Base-by-base conservation (phyloP, 148 eudicot species). In the Rheum nobile region DNA sequence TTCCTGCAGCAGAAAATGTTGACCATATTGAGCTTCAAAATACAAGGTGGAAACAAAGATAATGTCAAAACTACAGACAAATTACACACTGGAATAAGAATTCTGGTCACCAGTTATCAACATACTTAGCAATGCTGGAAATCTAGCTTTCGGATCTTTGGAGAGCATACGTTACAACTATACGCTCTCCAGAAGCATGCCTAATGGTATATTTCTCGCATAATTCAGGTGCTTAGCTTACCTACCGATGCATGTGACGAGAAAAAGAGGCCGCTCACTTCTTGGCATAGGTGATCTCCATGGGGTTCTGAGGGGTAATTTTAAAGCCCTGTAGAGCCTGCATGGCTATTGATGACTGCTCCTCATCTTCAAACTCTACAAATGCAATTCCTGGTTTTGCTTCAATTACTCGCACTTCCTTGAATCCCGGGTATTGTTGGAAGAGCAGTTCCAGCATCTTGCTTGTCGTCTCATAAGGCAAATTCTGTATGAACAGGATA, bases 371-470 rank as follows among this genome's bases (percentile, higher is more conserved):
- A 81, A 85, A 94, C 78, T 94, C 98, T 65, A 94, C 93, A 79
- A 91, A 94, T 4, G 98, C 98, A 67, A 94, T 91, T 72, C 98
- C 98, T 34, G 98, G 98, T 81, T 91, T 94, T 72, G 98, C 96
- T 48, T 86, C 97, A 39, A 91, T 85, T 89, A 91, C 84, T 69
- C 98, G 82, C 75, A 94, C 97, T 88, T 94, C 98, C 73, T 84
- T 89, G 79, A 88, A 94, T 42, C 98, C 98, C 28, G 97, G 97
- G 79, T 89, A 94, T 73, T 89, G 95, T 72, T 83, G 80, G 86
- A 94, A 94, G 48, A 94, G 91, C 82, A 87, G 70, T 79, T 88
- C 82, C 74, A 94, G 82, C 97, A 91, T 94, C 78, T 69, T 79
- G 41, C 89, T 86, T 0, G 91, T 94, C 26, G 98, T 84, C 75